Evolutionary conservation across 164 flowering plant genomes (phyloP).

Genomic region (Amborella trichopoda): DNA sequence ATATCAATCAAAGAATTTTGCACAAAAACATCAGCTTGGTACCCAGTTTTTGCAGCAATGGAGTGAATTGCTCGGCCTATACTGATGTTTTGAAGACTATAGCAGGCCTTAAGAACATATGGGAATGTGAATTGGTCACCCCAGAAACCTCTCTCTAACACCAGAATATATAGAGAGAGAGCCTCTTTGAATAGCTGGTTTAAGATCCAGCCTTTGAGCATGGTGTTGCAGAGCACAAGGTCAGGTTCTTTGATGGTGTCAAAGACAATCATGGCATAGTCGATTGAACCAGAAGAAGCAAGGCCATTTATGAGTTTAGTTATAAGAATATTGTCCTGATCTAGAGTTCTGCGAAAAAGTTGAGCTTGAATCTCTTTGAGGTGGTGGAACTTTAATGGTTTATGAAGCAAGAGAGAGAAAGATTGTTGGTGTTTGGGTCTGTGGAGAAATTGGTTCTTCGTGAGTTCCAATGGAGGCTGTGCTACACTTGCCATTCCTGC

Average conservation of each 20-base stretch:
- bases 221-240: constrained; percentile 16
- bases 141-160: constrained; percentile 17
- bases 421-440: too few species aligned
- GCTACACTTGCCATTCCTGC: too few species aligned
- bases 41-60: constrained; percentile 19
- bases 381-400: constrained; percentile 9
- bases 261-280: constrained; percentile 11
- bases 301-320: constrained; percentile 10
- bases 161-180: constrained; percentile 17
- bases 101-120: constrained; percentile 41
- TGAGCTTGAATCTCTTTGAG: constrained; percentile 19
- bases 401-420: constrained; percentile 8
- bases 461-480: too few species aligned
- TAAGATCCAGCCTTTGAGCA: constrained; percentile 26
- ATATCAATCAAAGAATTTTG: constrained; percentile 26
- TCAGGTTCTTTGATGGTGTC: constrained; percentile 10
- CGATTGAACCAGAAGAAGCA: constrained; percentile 6
- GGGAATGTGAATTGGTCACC: constrained; percentile 41
- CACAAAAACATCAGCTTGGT: constrained; percentile 24
- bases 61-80: constrained; percentile 49
- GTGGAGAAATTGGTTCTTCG: too few species aligned
- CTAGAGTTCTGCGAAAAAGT: constrained; percentile 11
- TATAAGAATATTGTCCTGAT: constrained; percentile 12
- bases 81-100: constrained; percentile 14
- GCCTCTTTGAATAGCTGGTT: constrained; percentile 28